Conservation (phyloP, 495 filamentous ascomycete genomes). For the Penicillium herquei region DNA sequence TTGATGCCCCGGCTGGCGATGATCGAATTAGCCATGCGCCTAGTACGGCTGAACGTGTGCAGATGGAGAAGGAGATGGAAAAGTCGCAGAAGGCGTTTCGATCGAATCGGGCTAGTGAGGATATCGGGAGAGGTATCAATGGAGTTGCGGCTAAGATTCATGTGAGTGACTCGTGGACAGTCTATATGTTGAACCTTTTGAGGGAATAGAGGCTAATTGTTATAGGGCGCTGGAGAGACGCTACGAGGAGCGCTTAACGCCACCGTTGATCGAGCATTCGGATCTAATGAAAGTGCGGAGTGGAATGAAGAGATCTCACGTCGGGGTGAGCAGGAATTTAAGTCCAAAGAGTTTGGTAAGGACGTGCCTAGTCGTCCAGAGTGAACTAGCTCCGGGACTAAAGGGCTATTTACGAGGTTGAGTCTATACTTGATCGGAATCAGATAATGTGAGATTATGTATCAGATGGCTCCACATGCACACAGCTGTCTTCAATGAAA, state of each 20-base stretch:
- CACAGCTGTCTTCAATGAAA: too few relatives aligned
- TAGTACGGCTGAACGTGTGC: constrained; percentile 7
- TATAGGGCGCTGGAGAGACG: constrained; percentile 42
- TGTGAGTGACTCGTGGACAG: constrained; percentile 22
- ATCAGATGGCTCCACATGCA: too few relatives aligned
- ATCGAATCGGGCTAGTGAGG: constrained; percentile 3
- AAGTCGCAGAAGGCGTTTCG: constrained; percentile 1
- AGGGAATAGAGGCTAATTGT: neutral
- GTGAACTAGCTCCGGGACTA: neutral
- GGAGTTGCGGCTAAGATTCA: constrained; percentile 34
- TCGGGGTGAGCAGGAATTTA: constrained; percentile 39
- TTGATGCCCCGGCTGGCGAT: neutral
- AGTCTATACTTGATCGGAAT: too few relatives aligned
- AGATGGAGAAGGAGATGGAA: constrained; percentile 10
- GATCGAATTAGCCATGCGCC: neutral
- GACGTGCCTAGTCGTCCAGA: neutral
- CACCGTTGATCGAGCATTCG: constrained; percentile 41
- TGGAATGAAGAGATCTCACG: constrained; percentile 39
- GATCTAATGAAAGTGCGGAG: constrained; percentile 33
- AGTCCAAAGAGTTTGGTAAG: constrained; percentile 20
- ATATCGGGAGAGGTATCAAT: constrained; percentile 17
- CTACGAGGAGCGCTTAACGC: constrained; percentile 41
- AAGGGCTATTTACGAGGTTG: too few relatives aligned
- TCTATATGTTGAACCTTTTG: neutral
- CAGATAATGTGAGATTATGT: too few relatives aligned